Evolutionary conservation across 2,329 filamentous ascomycete species (phyloP), one percentile per base, ranked within the genome.

Genomic region (Stagonosporopsis vannaccii): DNA sequence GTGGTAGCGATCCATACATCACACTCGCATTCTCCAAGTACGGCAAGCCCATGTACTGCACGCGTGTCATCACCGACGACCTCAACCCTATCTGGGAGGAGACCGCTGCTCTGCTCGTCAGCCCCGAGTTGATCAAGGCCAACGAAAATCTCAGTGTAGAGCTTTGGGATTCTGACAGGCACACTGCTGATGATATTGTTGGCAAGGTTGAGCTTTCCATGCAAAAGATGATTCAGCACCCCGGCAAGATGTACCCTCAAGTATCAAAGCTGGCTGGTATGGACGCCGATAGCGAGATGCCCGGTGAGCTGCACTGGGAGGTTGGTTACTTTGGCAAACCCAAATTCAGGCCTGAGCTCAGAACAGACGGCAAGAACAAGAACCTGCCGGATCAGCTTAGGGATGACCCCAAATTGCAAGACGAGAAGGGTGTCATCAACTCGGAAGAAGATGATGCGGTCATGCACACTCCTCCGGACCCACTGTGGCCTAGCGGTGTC

Each of bases 41-140:
- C 67, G 91, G 90, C 53, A 99, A 99, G 78, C 94, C 94, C 1
- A 96, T 97, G 85, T 98, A 97, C 77, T 97, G 93, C 76, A 98
- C 95, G 1, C 88, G 95, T 43, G 93, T 98, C 47, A 97, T 98
- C 61, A 92, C 94, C 48, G 94, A 98, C 70, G 90, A 97, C 65
- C 83, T 97, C 51, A 96, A 98, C 69, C 95, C 95, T 0, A 83
- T 97, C 4, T 98, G 96, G 81, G 90, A 95, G 69, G 95, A 98
- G 77, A 90, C 87, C 1, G 88, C 91, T 39, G 92, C 91, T 23
- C 82, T 98, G 17, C 80, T 97, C 15, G 91, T 99, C 6, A 97
- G 91, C 0, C 85, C 91, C 0, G 93, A 97, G 62, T 82, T 97
- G 49, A 91, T 98, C 80, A 96, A 95, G 77, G 94, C 90, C 0